Conservation (phyloP, 176 grass and related monocot genomes). For the Oryza nivara region DNA sequence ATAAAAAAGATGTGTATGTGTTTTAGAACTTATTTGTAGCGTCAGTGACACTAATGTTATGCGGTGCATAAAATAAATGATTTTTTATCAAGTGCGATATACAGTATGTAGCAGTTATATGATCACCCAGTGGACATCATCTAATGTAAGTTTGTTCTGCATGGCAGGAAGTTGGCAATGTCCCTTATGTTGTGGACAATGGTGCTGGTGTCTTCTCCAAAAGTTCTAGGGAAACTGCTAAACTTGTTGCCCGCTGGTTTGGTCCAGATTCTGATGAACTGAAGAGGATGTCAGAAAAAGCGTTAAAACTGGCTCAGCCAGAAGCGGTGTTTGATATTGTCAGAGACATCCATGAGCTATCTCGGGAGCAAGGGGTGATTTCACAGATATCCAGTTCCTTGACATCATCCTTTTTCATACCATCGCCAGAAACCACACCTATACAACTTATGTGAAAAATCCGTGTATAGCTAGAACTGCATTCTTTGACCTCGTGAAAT, state of each 20-base stretch:
- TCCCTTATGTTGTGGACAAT: constrained; percentile 95
- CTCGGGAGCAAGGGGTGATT: constrained; percentile 64
- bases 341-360: constrained; percentile 81
- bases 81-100: background rate
- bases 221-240: constrained; percentile 84
- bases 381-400: constrained; percentile 78
- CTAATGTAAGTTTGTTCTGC: constrained; percentile 17
- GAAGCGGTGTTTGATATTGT: constrained; percentile 96
- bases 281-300: constrained; percentile 90
- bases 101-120: background rate
- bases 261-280: constrained; percentile 66
- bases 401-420: constrained; percentile 69
- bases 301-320: constrained; percentile 85
- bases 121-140: background rate
- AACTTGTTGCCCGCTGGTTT: constrained; percentile 81
- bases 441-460: constrained; percentile 47
- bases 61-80: background rate
- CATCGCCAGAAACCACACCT: constrained; percentile 38
- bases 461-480: constrained; percentile 39
- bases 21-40: background rate
- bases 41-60: background rate
- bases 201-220: constrained; percentile 97
- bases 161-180: constrained; percentile 93
- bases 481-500: constrained; percentile 33
- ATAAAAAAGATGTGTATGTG: background rate